Base-by-base conservation (phyloP, 1,284 basidiomycete genomes). In the Butyriboletus appendiculatus region DNA sequence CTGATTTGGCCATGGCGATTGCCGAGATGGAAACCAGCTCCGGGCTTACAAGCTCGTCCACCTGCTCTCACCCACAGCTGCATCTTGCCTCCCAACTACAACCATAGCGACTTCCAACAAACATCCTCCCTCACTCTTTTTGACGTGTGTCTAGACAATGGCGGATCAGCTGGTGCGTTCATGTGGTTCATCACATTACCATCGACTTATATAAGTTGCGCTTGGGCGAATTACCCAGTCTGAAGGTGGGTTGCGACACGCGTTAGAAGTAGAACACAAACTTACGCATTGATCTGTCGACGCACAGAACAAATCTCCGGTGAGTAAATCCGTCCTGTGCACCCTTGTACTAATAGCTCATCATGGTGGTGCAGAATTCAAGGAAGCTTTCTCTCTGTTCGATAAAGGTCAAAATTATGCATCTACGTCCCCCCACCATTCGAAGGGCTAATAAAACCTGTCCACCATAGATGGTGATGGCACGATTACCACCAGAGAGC, bases 401-500 rank as follows among this genome's bases (percentile, higher is more conserved):
- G 94, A 96, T 78, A 94, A 92, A 77, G 91, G 91, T 92, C 58
- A 73, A 50, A 10, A n/a, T 12, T 37, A 10, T 34, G 66, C 62
- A 62, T 71, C 37, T n/a, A n/a, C n/a, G 6, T 12, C 10, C n/a
- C 9, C 5, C 14, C 10, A 12, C 15, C 16, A 11, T 32, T 4
- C 5, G 63, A 55, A 65, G 62, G 62, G 71, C 69, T 53, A 52
- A 58, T 32, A 22, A 49, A 37, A 16, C 26, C 24, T 49, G 12
- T 38, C 26, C 10, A 26, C 46, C 35, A 40, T 60, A 94, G 95
- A 97, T 68, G 93, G 94, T 65, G 95, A 98, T 82, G 95, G 95
- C 73, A 96, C 94, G 55, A 97, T 98, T 81, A 97, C 94, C 55
- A 92, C 92, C 62, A 88, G 88, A 69, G 95, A 98, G 78, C 90